phyloP scores from a whole-genome alignment of 768 basidiomycete species.

The Saitozyma sp. region DNA sequence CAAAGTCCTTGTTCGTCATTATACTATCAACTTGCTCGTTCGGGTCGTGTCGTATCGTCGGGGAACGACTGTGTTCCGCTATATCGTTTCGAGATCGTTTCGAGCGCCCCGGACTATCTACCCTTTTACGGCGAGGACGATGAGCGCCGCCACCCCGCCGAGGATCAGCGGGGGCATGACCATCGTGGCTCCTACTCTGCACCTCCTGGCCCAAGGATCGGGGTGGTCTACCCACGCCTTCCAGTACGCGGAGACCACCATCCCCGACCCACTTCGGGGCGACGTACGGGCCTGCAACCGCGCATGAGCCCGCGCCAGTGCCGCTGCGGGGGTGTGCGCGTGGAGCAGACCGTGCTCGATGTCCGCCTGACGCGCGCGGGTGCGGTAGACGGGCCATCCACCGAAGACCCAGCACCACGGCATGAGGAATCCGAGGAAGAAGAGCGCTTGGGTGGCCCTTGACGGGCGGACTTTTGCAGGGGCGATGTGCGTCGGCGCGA shows the following conservation, averaged over 20 bases:
- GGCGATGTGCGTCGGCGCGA: neutral
- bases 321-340: neutral
- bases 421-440: conserved; percentile 21
- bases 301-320: neutral
- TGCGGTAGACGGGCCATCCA: conserved; percentile 7
- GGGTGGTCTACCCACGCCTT: conserved; percentile 11
- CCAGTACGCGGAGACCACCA: neutral
- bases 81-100: too few species aligned
- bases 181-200: conserved; percentile 12
- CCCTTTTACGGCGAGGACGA: conserved; percentile 3
- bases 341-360: neutral
- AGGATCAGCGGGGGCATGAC: conserved; percentile 5
- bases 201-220: conserved; percentile 13
- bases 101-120: too few species aligned
- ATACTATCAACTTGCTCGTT: too few species aligned
- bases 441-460: neutral
- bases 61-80: too few species aligned
- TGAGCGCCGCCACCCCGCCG: conserved; percentile 2
- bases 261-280: neutral
- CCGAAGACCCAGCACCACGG: conserved; percentile 20
- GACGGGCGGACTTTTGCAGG: neutral
- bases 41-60: too few species aligned
- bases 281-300: neutral
- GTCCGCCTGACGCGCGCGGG: neutral
- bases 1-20: too few species aligned